Evolutionary conservation across 495 filamentous ascomycete genomes (phyloP), one percentile per base, ranked within the genome.

Genomic region (Penicillium herquei): DNA sequence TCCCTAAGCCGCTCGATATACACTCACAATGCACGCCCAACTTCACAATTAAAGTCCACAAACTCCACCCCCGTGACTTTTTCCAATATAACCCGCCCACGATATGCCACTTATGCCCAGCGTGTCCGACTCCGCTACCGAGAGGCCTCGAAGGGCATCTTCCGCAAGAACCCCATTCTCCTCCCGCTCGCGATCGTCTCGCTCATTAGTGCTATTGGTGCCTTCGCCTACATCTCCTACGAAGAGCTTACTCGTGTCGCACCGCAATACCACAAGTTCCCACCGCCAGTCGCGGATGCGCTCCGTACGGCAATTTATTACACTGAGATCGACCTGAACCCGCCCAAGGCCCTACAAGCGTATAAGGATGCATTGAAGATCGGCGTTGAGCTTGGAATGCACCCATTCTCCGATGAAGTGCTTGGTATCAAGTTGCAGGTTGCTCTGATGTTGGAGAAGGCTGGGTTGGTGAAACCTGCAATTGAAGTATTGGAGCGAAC

Each of bases 231-330:
- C 53, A 70, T 84, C 7, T 67, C 76, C 57, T 87, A 86, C 62
- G 62, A 86, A 51, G 90, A 92, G 76, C 70, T 84, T 33, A 84
- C 70, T 52, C 85, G 87, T 55, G 81, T 87, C 46, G 66, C 77
- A 35, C 78, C 74, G 10, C 78, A 84, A 49, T 92, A 89, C 71
- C 78, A 87, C 63, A 83, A 87, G 42, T 98, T 87, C 73, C 94
- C 94, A 1, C 81, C 86, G 34, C 81, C 86, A 10, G 87, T 98
- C 31, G 88, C 91, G 8, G 84, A 87, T 46, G 80, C 87, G 45
- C 79, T 99, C 11, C 90, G 94, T n/a, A 82, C 83, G 42, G 94
- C 89, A 0, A 75, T 98, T 13, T 97, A 90, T 72, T 96, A 89
- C 72, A 89, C 84, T 63, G 89, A 96, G 63, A 80, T 85, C 58